Evolutionary conservation across 1,284 basidiomycete species (phyloP).

Genomic region (Puccinia novopanici): DNA sequence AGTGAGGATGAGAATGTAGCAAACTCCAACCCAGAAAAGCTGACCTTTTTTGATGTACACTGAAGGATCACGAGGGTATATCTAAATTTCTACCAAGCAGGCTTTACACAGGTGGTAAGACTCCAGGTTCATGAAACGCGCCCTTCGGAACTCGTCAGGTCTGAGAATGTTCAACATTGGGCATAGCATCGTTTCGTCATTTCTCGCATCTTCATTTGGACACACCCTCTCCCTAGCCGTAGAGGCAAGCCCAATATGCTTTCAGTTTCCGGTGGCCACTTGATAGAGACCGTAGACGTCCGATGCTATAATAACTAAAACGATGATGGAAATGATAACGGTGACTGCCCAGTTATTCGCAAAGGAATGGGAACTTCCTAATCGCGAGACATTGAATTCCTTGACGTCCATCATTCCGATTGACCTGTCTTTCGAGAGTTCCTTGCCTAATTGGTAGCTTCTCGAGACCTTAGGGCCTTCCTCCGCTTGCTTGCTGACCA

Average conservation of each 20-base stretch:
- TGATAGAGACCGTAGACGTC: slow-evolving; percentile 35
- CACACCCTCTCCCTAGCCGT: neutral
- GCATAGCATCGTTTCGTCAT: neutral
- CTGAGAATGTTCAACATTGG: neutral
- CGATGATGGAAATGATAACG: neutral
- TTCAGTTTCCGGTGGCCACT: slow-evolving; percentile 7
- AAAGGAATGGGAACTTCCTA: slow-evolving; percentile 14
- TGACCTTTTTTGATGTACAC: too few relatives aligned
- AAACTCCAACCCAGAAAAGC: too few relatives aligned
- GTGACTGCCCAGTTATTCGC: neutral
- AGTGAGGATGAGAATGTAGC: too few relatives aligned
- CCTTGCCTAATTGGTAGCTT: neutral
- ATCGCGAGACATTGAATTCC: neutral
- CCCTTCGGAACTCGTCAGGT: neutral
- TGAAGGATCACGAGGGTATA: too few relatives aligned
- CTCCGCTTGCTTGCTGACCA: neutral
- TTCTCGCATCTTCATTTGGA: neutral
- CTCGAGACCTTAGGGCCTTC: neutral
- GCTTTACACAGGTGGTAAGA: neutral
- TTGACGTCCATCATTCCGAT: neutral
- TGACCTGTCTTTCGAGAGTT: neutral
- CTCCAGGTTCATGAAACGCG: neutral
- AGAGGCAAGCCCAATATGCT: neutral
- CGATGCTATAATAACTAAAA: neutral
- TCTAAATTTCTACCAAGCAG: too few relatives aligned